Percentiles rank a stretch among this genome's conserved stretches.
These are phyloP conservation scores for Castanospermum australe DNA, from an alignment of 306 rosid species.

Conservation along the genomic window DNA sequence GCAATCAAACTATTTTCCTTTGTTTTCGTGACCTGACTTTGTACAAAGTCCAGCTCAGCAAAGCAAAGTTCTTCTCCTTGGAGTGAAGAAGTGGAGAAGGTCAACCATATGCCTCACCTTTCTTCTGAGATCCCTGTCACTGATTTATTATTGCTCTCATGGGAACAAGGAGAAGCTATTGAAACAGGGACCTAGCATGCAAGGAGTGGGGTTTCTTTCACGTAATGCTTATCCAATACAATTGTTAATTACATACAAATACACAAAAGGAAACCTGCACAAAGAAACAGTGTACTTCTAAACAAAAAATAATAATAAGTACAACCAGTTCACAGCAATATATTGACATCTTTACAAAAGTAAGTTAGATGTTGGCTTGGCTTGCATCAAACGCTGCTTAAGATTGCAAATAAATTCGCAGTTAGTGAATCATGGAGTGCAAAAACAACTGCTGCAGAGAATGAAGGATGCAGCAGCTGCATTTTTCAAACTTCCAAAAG, in stretches of 20 bases:
- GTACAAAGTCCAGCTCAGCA: background rate
- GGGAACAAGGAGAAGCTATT: constrained; percentile 34
- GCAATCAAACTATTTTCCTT: no score
- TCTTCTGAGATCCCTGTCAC: constrained; percentile 37
- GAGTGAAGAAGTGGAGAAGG: constrained; percentile 16
- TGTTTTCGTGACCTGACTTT: no score
- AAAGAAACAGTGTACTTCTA: background rate
- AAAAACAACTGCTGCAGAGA: constrained; percentile 23
- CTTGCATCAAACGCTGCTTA: background rate
- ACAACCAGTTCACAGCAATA: background rate
- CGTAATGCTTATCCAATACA: background rate
- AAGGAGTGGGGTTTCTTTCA: constrained; percentile 51
- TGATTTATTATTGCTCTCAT: constrained; percentile 40
- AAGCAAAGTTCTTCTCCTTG: background rate
- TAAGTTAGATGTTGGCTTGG: background rate
- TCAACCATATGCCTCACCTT: constrained; percentile 16
- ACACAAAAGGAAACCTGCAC: background rate
- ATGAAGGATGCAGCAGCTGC: constrained; percentile 33
- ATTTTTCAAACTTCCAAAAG: constrained; percentile 48
- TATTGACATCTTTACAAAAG: background rate
- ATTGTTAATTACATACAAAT: background rate
- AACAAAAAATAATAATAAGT: background rate
- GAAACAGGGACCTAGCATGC: constrained; percentile 42
- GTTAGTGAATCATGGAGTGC: constrained; percentile 46
- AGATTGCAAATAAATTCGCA: constrained; percentile 1